A percentile compares a stretch with the other conserved stretches of the same genome.
phyloP scores from a whole-genome alignment of 305 asterid genomes.

The Coffea humblotiana region DNA sequence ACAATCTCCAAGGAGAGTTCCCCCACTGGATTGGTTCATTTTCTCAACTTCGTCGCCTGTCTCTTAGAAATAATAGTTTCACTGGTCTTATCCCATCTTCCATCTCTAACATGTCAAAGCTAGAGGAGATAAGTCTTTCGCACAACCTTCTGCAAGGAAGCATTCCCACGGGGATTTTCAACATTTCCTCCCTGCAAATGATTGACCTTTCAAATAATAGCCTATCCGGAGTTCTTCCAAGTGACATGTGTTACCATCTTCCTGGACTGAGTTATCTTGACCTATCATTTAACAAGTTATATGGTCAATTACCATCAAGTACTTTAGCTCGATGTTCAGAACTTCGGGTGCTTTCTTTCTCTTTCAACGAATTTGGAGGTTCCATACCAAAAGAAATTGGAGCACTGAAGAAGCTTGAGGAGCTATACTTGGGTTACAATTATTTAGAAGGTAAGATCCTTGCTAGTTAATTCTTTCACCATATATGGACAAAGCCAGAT shows the following conservation, averaged over 20 bases:
- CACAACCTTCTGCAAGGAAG: slow-evolving; percentile 30
- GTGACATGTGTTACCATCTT: slow-evolving; percentile 2
- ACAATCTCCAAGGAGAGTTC: slow-evolving; percentile 24
- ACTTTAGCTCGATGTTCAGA: not conserved
- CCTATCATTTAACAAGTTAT: not conserved
- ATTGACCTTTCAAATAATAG: not conserved
- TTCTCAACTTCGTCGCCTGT: slow-evolving; percentile 2
- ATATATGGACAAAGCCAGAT: too few species aligned
- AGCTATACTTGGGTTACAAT: not conserved
- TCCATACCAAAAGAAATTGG: not conserved
- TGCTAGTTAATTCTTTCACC: too few species aligned
- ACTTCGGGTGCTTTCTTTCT: not conserved
- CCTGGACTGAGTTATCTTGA: not conserved
- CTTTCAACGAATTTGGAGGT: not conserved
- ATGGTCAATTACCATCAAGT: slow-evolving; percentile 1
- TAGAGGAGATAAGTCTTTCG: slow-evolving; percentile 12
- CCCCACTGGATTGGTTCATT: slow-evolving; percentile 30
- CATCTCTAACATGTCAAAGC: slow-evolving; percentile 26
- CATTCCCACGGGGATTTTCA: slow-evolving; percentile 27
- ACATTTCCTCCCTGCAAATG: slow-evolving; percentile 15
- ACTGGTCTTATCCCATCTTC: slow-evolving; percentile 21
- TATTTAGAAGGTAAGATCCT: not conserved
- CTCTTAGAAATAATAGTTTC: slow-evolving; percentile 26
- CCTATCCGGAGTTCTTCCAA: slow-evolving; percentile 15
- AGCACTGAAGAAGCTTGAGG: not conserved